A percentile compares a stretch with the other conserved stretches of the same genome.
Evolutionary conservation across 1,284 basidiomycete genomes (phyloP).

Genomic region (Apiotrichum mycotoxinovorans): DNA sequence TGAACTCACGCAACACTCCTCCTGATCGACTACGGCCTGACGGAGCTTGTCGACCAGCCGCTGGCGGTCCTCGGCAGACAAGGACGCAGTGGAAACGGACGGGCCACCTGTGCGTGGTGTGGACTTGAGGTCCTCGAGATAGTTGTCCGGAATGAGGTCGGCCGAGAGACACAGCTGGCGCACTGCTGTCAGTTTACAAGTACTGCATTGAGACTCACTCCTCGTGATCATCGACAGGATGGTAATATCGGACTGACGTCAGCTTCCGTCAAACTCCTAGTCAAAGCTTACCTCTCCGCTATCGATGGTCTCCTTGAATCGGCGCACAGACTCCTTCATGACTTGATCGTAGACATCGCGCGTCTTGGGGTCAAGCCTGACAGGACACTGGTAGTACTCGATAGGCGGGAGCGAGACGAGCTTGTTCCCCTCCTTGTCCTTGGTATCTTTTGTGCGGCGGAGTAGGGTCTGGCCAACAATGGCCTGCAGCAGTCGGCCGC

Average conservation of each 20-base stretch:
- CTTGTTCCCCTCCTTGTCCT: slow-evolving; percentile 67
- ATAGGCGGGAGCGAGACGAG: slow-evolving; percentile 74
- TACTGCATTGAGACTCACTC: slow-evolving; percentile 23
- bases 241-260: slow-evolving; percentile 52
- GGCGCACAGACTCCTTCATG: slow-evolving; percentile 60
- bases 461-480: slow-evolving; percentile 80
- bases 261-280: neutral
- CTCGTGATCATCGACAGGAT: slow-evolving; percentile 79
- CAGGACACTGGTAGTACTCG: slow-evolving; percentile 49
- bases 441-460: slow-evolving; percentile 82
- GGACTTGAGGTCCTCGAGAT: slow-evolving; percentile 62
- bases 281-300: slow-evolving; percentile 33
- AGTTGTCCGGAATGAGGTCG: slow-evolving; percentile 68
- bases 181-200: slow-evolving; percentile 49
- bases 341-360: slow-evolving; percentile 72
- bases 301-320: slow-evolving; percentile 60
- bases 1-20: slow-evolving; percentile 61
- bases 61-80: slow-evolving; percentile 35
- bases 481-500: slow-evolving; percentile 70
- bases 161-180: slow-evolving; percentile 80
- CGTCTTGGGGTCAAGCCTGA: slow-evolving; percentile 65
- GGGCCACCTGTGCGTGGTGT: slow-evolving; percentile 56
- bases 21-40: slow-evolving; percentile 70
- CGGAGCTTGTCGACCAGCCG: slow-evolving; percentile 64
- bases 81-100: slow-evolving; percentile 30